These are phyloP conservation scores for Gonapodya sp. DNA, from an alignment of 192 early-diverging fungal species.

Conservation along the genomic window DNA sequence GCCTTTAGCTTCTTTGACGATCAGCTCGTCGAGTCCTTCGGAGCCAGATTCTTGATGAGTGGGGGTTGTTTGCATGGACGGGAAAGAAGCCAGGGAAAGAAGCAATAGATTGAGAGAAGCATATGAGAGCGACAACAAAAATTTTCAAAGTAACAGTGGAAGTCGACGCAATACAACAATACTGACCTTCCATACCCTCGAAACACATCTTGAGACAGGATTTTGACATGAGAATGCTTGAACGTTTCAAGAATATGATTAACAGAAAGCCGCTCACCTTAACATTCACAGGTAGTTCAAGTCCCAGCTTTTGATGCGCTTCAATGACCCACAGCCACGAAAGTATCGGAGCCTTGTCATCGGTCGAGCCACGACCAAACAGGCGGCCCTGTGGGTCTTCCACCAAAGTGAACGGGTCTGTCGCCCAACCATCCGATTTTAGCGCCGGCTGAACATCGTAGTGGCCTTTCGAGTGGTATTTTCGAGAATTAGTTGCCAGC, in stretches of 20 bases:
- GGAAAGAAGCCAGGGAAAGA: no score
- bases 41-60: slow-evolving; percentile 56
- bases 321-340: slow-evolving; percentile 94
- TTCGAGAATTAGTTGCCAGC: no score
- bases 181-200: slow-evolving; percentile 77
- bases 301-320: slow-evolving; percentile 78
- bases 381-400: slow-evolving; percentile 78
- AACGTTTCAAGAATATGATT: background rate
- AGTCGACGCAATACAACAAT: no score
- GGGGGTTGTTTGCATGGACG: no score
- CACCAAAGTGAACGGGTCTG: slow-evolving; percentile 79
- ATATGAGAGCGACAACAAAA: no score
- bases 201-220: slow-evolving; percentile 96
- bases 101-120: no score
- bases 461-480: slow-evolving; percentile 54
- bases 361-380: slow-evolving; percentile 84
- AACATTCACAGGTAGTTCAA: slow-evolving; percentile 61
- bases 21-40: slow-evolving; percentile 89
- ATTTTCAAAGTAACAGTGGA: no score
- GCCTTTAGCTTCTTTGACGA: slow-evolving; percentile 71
- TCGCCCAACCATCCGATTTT: slow-evolving; percentile 78
- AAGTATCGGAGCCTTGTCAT: slow-evolving; percentile 98
- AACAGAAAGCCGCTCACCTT: background rate
- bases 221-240: slow-evolving; percentile 17
- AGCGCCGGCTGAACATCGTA: slow-evolving; percentile 95